phyloP scores from a whole-genome alignment of 2,329 filamentous ascomycete genomes.

The Claviceps quebecensis region DNA sequence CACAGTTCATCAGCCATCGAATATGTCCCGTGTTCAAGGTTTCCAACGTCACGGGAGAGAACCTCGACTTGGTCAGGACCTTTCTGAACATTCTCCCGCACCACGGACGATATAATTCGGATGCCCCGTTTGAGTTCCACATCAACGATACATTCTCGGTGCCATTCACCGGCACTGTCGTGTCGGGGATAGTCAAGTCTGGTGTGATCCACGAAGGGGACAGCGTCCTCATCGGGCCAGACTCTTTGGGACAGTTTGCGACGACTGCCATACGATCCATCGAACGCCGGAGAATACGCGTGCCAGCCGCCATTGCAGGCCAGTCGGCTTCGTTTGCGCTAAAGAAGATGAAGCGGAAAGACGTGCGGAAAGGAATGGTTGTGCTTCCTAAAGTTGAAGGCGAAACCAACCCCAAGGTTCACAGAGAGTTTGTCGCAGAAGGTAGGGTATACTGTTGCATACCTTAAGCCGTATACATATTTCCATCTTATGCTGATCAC shows the following conservation, averaged over 20 bases:
- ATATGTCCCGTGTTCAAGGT: constrained; percentile 98
- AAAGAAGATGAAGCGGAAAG: constrained; percentile 74
- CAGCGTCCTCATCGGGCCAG: constrained; percentile 74
- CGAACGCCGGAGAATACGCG: constrained; percentile 81
- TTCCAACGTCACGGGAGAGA: constrained; percentile 90
- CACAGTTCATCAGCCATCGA: constrained; percentile 85
- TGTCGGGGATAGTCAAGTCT: constrained; percentile 82
- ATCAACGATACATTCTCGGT: constrained; percentile 98
- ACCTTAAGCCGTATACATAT: neutral
- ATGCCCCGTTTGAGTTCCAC: constrained; percentile 84
- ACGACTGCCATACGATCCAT: constrained; percentile 82
- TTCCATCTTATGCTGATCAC: neutral
- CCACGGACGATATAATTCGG: constrained; percentile 79
- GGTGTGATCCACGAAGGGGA: constrained; percentile 87
- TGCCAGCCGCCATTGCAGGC: constrained; percentile 76
- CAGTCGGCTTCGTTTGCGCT: constrained; percentile 89
- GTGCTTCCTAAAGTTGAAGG: constrained; percentile 73
- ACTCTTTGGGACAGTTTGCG: constrained; percentile 78
- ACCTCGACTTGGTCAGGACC: constrained; percentile 75
- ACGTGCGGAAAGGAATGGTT: constrained; percentile 96
- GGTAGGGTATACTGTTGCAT: constrained; percentile 27
- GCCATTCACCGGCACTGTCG: constrained; percentile 90
- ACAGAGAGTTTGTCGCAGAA: constrained; percentile 66
- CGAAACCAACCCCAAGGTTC: constrained; percentile 54
- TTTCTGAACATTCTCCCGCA: constrained; percentile 94